These are phyloP conservation scores for Grosmannia clavigera DNA, from an alignment of 2,329 filamentous ascomycete genomes.

Conservation along the genomic window DNA sequence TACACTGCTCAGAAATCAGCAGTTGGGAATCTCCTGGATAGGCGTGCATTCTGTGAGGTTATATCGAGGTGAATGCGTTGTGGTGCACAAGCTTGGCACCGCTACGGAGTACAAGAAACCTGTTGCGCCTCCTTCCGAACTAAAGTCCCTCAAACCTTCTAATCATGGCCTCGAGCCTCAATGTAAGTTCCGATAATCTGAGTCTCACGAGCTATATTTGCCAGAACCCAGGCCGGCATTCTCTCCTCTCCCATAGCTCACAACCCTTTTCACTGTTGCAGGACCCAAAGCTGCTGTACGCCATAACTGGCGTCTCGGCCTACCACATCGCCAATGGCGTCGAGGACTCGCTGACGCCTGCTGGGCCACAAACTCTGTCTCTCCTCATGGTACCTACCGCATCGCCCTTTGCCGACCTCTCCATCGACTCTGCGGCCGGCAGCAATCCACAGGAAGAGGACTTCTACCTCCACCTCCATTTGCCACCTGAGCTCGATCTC, in stretches of 20 bases:
- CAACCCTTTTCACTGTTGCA: conserved; percentile 13
- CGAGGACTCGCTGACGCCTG: conserved; percentile 69
- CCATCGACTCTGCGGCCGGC: conserved; percentile 30
- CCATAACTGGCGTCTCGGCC: conserved; percentile 74
- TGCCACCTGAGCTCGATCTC: conserved; percentile 87
- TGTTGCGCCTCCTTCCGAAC: background rate
- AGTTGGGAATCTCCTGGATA: no score
- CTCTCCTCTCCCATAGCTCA: background rate
- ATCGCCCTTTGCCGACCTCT: conserved; percentile 49
- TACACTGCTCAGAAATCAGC: background rate
- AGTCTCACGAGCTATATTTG: background rate
- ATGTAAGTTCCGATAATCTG: conserved; percentile 19
- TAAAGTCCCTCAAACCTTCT: no score
- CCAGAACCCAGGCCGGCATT: background rate
- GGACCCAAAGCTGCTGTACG: conserved; percentile 56
- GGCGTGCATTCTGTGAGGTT: no score
- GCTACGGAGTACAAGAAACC: background rate
- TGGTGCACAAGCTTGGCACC: background rate
- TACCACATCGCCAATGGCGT: conserved; percentile 84
- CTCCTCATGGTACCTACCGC: conserved; percentile 92
- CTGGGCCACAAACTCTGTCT: conserved; percentile 81
- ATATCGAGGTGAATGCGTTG: no score
- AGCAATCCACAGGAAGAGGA: conserved; percentile 54
- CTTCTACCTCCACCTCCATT: conserved; percentile 91
- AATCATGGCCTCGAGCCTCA: conserved; percentile 31